Base-by-base conservation (phyloP, 257 asterid species). In the Knoxia roxburghii region DNA sequence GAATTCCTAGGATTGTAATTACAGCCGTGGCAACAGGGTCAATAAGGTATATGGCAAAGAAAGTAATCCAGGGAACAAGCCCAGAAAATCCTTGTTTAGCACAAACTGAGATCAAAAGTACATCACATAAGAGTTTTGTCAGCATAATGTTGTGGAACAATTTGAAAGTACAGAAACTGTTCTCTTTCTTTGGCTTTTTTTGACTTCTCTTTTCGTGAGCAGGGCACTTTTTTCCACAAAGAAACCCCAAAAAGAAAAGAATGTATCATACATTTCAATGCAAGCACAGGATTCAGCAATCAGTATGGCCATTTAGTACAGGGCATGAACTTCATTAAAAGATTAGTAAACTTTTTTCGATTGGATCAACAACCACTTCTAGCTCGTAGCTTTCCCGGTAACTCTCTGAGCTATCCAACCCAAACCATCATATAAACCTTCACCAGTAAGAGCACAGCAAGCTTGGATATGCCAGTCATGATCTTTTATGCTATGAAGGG, bases 401-500 rank as follows among this genome's bases (percentile, higher is more conserved):
- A 90, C 99, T 66, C 82, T 82, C 77, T 90, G 96, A 0, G 98
- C 98, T 45, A 90, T 83, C 99, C 99, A 94, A 5, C 99, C 99
- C 82, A 94, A 70, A 27, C 99, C 99, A 33, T 94, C 99, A 6
- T 94, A 90, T 57, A 94, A 75, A 18, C 99, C 99, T 6, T 94
- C 99, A 17, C 98, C 99, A 6, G 96, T 94, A 43, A 94, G 82
- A 39, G 99, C 99, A 37, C 86, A 85, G 76, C 96, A 88, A 72
- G 96, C 96, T 72, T 94, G 99, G 71, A 94, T 94, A 43, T 94
- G 99, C 99, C 99, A 90, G 70, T 94, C 99, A 18, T 94, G 99
- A 78, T 94, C 86, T 83, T 94, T 94, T 77, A 90, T 90, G 73
- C 94, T 89, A 72, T 94, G 99, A 63, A 94, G 99, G 29, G 99